A percentile compares a stretch with the other conserved stretches of the same genome.
phyloP scores from a whole-genome alignment of 2,329 filamentous ascomycete genomes.

The Botrytis pseudocinerea region DNA sequence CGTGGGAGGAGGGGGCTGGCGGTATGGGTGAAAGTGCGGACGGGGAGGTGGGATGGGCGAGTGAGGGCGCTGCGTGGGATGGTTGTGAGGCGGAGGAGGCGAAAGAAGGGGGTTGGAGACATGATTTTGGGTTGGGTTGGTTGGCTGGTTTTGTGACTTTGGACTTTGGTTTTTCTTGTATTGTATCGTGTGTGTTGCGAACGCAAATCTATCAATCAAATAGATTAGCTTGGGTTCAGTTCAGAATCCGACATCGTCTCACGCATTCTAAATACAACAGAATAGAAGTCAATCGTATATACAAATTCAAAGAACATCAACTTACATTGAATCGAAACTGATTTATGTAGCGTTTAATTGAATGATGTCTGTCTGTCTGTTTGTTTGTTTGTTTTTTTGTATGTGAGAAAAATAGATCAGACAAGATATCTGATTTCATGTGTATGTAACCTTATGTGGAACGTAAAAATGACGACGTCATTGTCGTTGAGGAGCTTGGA shows the following conservation, averaged over 20 bases:
- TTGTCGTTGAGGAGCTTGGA: neutral
- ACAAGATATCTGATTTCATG: neutral
- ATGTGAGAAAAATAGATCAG: neutral
- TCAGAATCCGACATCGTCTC: neutral
- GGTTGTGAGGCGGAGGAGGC: neutral
- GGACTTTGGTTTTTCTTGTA: neutral
- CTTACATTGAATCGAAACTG: neutral
- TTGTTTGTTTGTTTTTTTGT: neutral
- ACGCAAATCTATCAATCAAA: neutral
- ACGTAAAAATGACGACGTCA: neutral
- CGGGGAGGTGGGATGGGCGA: neutral
- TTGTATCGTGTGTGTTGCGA: neutral
- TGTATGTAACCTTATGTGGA: neutral
- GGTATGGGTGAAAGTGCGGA: neutral
- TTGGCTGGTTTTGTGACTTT: neutral
- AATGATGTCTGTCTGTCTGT: neutral
- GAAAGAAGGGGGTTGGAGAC: neutral
- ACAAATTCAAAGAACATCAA: neutral
- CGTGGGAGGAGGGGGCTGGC: constrained; percentile 7
- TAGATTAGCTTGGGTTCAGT: neutral
- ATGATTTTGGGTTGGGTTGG: neutral
- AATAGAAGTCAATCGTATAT: neutral
- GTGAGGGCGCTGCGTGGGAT: too few species aligned
- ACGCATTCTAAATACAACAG: neutral
- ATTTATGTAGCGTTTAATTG: too few species aligned